Percentiles rank a stretch among this genome's conserved stretches.
phyloP scores from a whole-genome alignment of 129 eudicot genomes.

The Arctium minus region DNA sequence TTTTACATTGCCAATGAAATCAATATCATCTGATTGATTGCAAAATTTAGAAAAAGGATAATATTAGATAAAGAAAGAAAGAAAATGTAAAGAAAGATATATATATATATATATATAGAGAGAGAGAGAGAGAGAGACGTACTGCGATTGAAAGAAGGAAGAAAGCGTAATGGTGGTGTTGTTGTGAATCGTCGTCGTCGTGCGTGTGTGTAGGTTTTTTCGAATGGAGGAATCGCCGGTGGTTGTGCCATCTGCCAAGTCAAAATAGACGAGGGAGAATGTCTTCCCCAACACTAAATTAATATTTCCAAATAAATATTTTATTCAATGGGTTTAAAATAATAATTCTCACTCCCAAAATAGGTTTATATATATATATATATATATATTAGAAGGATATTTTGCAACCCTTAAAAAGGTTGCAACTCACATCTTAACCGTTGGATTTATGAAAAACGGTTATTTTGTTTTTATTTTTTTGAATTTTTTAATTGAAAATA shows the following conservation, averaged over 20 bases:
- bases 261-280: slow-evolving; percentile 28
- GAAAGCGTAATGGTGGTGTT: neutral
- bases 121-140: neutral
- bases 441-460: no score
- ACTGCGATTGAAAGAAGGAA: neutral
- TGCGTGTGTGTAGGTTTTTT: slow-evolving; percentile 6
- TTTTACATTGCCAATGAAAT: neutral
- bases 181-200: neutral
- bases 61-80: neutral
- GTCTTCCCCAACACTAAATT: slow-evolving; percentile 13
- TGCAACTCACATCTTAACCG: no score
- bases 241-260: slow-evolving; percentile 37
- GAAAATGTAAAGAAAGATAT: slow-evolving; percentile 1
- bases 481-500: no score
- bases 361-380: no score
- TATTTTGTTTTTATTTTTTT: no score
- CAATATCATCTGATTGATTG: slow-evolving; percentile 7
- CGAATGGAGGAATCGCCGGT: slow-evolving; percentile 26
- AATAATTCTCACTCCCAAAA: no score
- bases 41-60: slow-evolving; percentile 7
- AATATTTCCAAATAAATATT: neutral
- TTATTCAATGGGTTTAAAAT: neutral
- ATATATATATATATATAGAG: no score
- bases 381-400: no score
- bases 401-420: no score